These are phyloP conservation scores for Osmanthus fragrans DNA, from an alignment of 257 asterid species.

Conservation along the genomic window DNA sequence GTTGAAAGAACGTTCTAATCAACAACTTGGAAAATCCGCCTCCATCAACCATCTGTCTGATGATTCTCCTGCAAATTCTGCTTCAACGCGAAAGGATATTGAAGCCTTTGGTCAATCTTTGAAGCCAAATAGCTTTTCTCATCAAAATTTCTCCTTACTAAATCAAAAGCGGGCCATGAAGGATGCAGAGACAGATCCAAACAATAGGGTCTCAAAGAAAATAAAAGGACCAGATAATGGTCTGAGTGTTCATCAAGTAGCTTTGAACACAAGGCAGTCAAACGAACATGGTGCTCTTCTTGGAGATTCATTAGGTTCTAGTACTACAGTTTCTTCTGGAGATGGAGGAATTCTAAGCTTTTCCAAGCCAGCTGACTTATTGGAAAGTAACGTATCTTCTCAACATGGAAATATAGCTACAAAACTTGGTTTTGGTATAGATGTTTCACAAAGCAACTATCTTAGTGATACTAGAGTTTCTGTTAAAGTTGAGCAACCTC, in stretches of 20 bases:
- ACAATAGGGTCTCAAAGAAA: conserved; percentile 57
- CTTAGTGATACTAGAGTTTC: conserved; percentile 22
- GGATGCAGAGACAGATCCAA: conserved; percentile 56
- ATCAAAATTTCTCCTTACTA: conserved; percentile 48
- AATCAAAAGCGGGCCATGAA: conserved; percentile 56
- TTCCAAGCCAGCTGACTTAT: conserved; percentile 39
- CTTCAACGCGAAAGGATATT: conserved; percentile 57
- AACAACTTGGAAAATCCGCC: conserved; percentile 39
- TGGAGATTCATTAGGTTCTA: conserved; percentile 44
- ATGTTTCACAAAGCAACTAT: conserved; percentile 34
- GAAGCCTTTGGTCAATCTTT: conserved; percentile 85
- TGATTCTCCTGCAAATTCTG: conserved; percentile 60
- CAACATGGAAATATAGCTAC: conserved; percentile 49
- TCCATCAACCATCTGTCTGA: conserved; percentile 40
- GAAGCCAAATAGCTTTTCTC: conserved; percentile 58
- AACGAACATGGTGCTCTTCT: conserved; percentile 38
- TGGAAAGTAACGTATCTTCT: conserved; percentile 38
- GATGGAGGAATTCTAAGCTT: conserved; percentile 45
- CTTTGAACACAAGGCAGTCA: conserved; percentile 37
- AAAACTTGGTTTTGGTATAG: conserved; percentile 29
- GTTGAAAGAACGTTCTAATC: conserved; percentile 42
- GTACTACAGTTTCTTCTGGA: conserved; percentile 37
- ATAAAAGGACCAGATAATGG: conserved; percentile 51
- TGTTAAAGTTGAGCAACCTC: conserved; percentile 34
- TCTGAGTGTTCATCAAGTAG: conserved; percentile 37